Conservation (phyloP, 305 asterid species). For the Fraxinus angustifolia region DNA sequence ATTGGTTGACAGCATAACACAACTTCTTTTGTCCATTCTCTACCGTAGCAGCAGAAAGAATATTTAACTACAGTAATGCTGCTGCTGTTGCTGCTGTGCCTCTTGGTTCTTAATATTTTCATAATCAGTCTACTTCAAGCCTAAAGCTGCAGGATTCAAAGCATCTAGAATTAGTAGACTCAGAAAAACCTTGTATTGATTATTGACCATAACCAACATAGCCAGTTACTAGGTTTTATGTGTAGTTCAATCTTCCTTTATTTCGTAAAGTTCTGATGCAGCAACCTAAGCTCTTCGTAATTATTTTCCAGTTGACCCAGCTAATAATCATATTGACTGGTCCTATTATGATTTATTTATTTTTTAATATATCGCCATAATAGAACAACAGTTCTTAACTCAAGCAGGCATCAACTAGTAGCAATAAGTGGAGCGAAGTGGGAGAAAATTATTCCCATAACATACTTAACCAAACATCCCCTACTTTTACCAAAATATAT, state of each 20-base stretch:
- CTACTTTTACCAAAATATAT: neutral
- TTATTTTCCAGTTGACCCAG: neutral
- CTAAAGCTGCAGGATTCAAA: neutral
- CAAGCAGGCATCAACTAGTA: neutral
- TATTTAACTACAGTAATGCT: neutral
- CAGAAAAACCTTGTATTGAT: neutral
- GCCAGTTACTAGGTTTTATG: neutral
- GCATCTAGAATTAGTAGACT: neutral
- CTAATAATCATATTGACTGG: neutral
- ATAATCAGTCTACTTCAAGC: neutral
- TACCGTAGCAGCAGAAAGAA: neutral
- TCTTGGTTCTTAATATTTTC: neutral
- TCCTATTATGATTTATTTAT: neutral
- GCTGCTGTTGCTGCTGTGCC: neutral
- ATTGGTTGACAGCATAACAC: neutral
- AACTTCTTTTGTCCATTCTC: neutral
- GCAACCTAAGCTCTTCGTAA: neutral
- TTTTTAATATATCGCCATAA: neutral
- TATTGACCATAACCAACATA: neutral
- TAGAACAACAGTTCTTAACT: neutral
- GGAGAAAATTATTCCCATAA: neutral
- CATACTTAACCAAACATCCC: neutral
- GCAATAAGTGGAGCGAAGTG: neutral
- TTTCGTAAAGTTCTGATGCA: neutral
- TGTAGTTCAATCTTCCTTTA: neutral